Conservation (phyloP, 75 land plant species). For the Selaginella moellendorffii region DNA sequence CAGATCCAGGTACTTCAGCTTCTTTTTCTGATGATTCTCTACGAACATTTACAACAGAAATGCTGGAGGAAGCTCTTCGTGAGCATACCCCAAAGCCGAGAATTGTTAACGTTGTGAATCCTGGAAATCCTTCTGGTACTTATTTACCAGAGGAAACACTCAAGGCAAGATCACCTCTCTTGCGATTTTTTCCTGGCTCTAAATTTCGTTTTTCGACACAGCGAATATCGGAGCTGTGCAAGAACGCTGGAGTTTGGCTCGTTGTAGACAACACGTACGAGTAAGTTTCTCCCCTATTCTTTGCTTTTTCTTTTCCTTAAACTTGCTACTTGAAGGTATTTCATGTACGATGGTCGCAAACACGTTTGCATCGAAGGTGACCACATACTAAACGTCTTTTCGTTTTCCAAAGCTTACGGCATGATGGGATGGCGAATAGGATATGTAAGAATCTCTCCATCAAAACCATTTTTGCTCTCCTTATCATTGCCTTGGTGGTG, state of each 20-base stretch:
- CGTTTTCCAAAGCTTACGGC: constrained; percentile 94
- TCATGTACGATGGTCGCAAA: constrained; percentile 75
- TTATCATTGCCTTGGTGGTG: too few species aligned
- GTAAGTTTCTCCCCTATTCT: constrained; percentile 33
- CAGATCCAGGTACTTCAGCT: constrained; percentile 28
- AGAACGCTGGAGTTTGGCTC: constrained; percentile 76
- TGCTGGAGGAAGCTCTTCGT: constrained; percentile 51
- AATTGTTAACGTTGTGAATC: constrained; percentile 87
- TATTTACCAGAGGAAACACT: constrained; percentile 85
- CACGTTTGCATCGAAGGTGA: constrained; percentile 71
- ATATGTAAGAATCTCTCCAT: constrained; percentile 73
- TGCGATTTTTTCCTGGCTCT: constrained; percentile 36
- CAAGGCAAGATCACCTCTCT: too few species aligned
- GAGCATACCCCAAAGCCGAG: constrained; percentile 51
- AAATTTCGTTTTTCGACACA: constrained; percentile 15
- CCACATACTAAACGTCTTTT: constrained; percentile 76
- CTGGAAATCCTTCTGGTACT: constrained; percentile 90
- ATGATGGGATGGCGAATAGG: constrained; percentile 99
- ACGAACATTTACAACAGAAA: too few species aligned
- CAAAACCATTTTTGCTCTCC: too few species aligned
- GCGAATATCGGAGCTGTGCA: constrained; percentile 81
- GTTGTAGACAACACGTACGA: constrained; percentile 95
- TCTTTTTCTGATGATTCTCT: too few species aligned
- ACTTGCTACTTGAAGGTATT: constrained; percentile 48
- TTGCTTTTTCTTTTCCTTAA: not conserved